These are phyloP conservation scores for Arthromyces matolae DNA, from an alignment of 768 basidiomycete genomes.

Conservation along the genomic window DNA sequence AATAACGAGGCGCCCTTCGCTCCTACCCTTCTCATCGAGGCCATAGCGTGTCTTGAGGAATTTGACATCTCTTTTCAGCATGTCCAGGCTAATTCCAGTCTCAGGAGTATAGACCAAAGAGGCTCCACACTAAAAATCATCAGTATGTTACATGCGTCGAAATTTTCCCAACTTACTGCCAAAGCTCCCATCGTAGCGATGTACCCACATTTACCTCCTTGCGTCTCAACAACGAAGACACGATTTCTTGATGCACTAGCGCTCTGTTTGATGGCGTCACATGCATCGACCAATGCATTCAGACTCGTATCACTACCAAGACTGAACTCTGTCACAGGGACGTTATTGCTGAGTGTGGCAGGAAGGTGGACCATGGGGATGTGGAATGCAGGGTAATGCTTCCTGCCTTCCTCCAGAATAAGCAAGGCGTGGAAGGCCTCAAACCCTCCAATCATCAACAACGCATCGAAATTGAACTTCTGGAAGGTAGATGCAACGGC, in stretches of 20 bases:
- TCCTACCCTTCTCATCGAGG: slow-evolving; percentile 84
- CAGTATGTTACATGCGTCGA: too few relatives aligned
- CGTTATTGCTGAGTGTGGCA: slow-evolving; percentile 97
- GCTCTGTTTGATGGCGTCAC: slow-evolving; percentile 98
- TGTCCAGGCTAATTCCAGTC: slow-evolving; percentile 78
- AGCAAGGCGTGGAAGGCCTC: slow-evolving; percentile 85
- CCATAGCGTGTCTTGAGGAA: slow-evolving; percentile 84
- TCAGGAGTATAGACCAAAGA: slow-evolving; percentile 94
- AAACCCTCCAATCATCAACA: slow-evolving; percentile 94
- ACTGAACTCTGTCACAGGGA: slow-evolving; percentile 94
- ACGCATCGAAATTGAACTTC: slow-evolving; percentile 68
- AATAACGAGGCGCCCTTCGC: slow-evolving; percentile 91
- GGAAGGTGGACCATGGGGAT: slow-evolving; percentile 96
- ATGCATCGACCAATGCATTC: slow-evolving; percentile 95
- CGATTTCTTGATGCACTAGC: slow-evolving; percentile 94
- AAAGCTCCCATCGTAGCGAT: slow-evolving; percentile 93
- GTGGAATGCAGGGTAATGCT: slow-evolving; percentile 86
- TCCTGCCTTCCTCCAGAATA: slow-evolving; percentile 75
- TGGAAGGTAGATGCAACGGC: slow-evolving; percentile 91
- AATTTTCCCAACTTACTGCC: slow-evolving; percentile 58
- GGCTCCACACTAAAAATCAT: slow-evolving; percentile 69
- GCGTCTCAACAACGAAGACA: slow-evolving; percentile 97
- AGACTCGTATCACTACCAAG: slow-evolving; percentile 95
- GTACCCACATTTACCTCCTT: slow-evolving; percentile 95
- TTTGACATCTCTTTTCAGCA: slow-evolving; percentile 77